Base-by-base conservation (phyloP, 2,329 filamentous ascomycete species). In the Ceratocystis cubensis region DNA sequence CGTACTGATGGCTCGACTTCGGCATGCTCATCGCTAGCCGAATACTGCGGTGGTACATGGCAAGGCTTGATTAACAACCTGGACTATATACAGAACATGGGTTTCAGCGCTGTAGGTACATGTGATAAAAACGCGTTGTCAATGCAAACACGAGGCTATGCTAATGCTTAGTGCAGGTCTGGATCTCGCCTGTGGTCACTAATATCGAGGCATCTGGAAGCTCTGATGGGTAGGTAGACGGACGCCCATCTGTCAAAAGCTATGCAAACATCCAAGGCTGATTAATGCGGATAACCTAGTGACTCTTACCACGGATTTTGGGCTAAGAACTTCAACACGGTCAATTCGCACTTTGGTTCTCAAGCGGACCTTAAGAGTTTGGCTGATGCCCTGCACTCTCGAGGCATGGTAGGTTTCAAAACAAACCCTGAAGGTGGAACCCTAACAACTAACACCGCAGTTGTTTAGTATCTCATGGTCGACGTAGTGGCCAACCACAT, bases 401-500 rank as follows among this genome's bases (percentile, higher is more conserved):
- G 81, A 15, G 78, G 74, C 53, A 84, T 84, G 81, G 76, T 78
- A 71, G 37, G 68, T 64, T 33, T 44, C 33, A 57, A 17, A 15
- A 5, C 8, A 22, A 30, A 33, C 22, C 46, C 22, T 45, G 17
- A 25, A 0, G 1, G 1, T 2, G 8, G 2, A 33, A 46, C 33
- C 37, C 33, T 67, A 33, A 63, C 10, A n/a, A 63, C 30, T 56
- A 57, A 57, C 28, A 53, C 46, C 22, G 4, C 25, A 53, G 44
- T 28, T 20, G 2, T 46, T 5, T 57, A 76, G 75, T 81, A 81
- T 69, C 73, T 84, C 30, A 84, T 84, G 81, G 75, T 83, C 15
- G 81, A 83, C 67, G 73, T 83, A 3, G 81, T 83, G 3, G 74
- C 77, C 30, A 82, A 82, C 70, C 79, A 83, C 71, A 78, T 78